Conservation (phyloP, 495 filamentous ascomycete genomes). For the Viridothelium virens region DNA sequence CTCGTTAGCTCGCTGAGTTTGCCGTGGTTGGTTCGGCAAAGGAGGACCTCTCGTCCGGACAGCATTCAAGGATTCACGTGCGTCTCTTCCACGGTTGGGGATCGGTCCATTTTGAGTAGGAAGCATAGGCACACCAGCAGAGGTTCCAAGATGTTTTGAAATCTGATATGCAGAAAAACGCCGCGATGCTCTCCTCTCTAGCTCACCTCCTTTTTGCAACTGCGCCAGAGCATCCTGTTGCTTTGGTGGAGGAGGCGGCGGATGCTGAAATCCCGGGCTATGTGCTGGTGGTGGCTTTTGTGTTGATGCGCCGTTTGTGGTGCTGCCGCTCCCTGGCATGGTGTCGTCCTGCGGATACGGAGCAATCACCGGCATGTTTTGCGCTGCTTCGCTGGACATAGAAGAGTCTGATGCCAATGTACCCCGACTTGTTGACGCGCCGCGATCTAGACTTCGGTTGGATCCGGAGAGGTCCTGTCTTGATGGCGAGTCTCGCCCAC, state of each 20-base stretch:
- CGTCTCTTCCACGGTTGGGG: conserved; percentile 81
- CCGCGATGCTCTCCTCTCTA: conserved; percentile 88
- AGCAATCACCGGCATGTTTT: conserved; percentile 58
- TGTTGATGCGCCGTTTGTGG: conserved; percentile 41
- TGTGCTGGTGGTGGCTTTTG: conserved; percentile 62
- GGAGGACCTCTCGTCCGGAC: conserved; percentile 70
- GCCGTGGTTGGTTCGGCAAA: conserved; percentile 55
- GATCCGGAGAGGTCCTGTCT: conserved; percentile 31
- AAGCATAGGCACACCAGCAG: conserved; percentile 72
- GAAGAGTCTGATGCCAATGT: conserved; percentile 35
- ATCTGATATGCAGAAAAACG: conserved; percentile 95
- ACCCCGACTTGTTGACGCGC: conserved; percentile 38
- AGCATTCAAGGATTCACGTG: conserved; percentile 84
- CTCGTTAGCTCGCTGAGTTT: conserved; percentile 47
- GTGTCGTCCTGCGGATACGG: conserved; percentile 56
- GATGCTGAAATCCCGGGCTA: conserved; percentile 24
- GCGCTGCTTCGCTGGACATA: conserved; percentile 59
- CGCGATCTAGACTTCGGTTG: conserved; percentile 36
- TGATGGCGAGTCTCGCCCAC: conserved; percentile 30
- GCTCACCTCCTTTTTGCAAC: conserved; percentile 78
- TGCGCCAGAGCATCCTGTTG: conserved; percentile 87
- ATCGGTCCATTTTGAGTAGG: conserved; percentile 79
- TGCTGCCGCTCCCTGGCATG: conserved; percentile 33
- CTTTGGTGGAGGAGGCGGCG: conserved; percentile 52
- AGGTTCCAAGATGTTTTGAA: conserved; percentile 78